Evolutionary conservation across 345 rosid genomes (phyloP), one percentile per base, ranked within the genome.

Genomic region (Lumnitzera racemosa): DNA sequence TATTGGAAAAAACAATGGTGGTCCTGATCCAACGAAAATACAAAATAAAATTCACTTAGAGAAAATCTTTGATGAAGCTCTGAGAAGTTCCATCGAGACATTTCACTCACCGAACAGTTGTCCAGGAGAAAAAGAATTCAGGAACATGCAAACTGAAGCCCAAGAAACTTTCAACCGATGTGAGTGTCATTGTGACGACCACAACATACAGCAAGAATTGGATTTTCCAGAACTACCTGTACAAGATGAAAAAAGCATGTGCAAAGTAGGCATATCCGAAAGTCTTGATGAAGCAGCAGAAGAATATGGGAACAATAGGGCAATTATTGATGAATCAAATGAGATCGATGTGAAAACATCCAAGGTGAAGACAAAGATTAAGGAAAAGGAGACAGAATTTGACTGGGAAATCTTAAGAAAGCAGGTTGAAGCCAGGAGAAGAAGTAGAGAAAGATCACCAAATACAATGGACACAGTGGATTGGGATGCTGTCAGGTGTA

Each of bases 331-430:
- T 60, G 76, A 75, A 56, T 71, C 67, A 23, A 65, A 70, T 15
- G 71, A 56, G 51, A 67, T 55, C 57, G 63, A 67, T 49, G 66
- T 20, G 24, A 68, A 74, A 48, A 69, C 67, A 17, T 61, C 69
- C 50, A 77, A 80, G 49, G 59, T 83, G 47, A 79, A 80, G 70
- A 74, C 79, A 53, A 82, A 74, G 61, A 76, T 79, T 61, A 71
- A 72, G 6, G 76, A 81, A 10, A 78, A 76, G 61, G 85, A 76
- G 66, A 78, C 74, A 50, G 75, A 76, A 54, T 64, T 77, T 63
- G 89, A 95, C 61, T 95, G 97, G 97, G 99, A 95, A 58, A 75
- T 78, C 69, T 73, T 95, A 61, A 80, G 97, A 73, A 88, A 66
- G 77, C 75, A 75, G 61, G 89, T 67, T 13, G 77, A 73, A 76